Evolutionary conservation across 495 filamentous ascomycete genomes (phyloP), one percentile per base, ranked within the genome.

Genomic region (Neurospora hispaniola): DNA sequence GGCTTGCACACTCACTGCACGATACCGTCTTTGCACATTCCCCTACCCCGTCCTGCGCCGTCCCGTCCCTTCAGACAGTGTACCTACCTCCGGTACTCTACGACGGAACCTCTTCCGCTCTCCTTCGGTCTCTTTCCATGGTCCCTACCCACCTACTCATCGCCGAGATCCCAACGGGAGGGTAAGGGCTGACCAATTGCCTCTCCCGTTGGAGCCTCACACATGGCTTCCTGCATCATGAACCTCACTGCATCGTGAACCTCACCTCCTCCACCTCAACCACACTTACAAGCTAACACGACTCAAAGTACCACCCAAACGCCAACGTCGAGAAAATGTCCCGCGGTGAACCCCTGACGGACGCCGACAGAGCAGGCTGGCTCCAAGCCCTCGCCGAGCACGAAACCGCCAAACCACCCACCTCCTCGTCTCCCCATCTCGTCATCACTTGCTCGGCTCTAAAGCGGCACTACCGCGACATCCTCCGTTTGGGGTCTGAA

Each of bases 321-420:
- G 73, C 76, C 59, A 78, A 76, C 59, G 72, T 78, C 71, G 70
- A 74, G 9, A 80, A 80, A 72, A 78, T 80, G 78, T 35, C 68
- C 23, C 70, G 27, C 72, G 73, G 73, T 66, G 31, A 74, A 12
- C 76, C 78, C 9, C 46, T 80, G 0, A 78, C 72, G 5, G 78
- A 79, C 70, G 27, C 39, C 7, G 79, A 80, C 72, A 74, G 79
- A 66, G 71, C 66, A 4, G 79, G 76, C 35, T 80, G 79, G 79
- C 76, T 80, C 0, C 69, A 74, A 31, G 74, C 73, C 12, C 74
- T 80, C 9, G 54, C 68, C 27, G 70, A 74, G 39, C 73, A 76
- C 69, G 76, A 76, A 48, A 71, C 70, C 8, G 71, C 54, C 43
- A 23, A 62, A 4, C 74, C 76, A 0, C 27, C 73, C 0, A 48